Base-by-base conservation (phyloP, 352 stramenopile genomes). In the Elongisporangium prolatum region DNA sequence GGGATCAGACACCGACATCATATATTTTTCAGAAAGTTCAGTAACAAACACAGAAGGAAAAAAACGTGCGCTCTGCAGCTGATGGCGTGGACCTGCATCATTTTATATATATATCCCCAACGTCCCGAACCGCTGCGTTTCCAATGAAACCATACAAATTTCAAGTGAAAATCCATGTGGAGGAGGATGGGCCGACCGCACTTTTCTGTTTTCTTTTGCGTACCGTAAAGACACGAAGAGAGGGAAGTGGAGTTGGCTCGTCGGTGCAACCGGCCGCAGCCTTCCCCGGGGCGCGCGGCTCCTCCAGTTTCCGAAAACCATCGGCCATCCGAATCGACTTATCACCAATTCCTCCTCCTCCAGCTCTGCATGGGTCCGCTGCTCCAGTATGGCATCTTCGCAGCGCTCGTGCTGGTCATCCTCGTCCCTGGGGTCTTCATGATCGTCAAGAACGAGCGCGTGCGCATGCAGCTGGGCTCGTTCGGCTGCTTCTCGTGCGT, bases 311-410 rank as follows among this genome's bases (percentile, higher is more conserved):
- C 34, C 34, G 34, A 44, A 44, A 44, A 44, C 34, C 34, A 44
- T 44, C 34, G 34, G 34, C 34, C 34, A 44, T 17, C 34, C 34
- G 34, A 44, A 44, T 44, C 34, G 34, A 44, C 34, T 44, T 44
- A 44, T 44, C 34, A 44, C 34, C 34, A 44, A 44, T 13, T 11
- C 5, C 34, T 17, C 34, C 34, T 17, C 34, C 11, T 44, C 11
- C 11, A 7, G 34, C 34, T 44, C 34, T 44, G 34, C 34, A 44
- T 44, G 34, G 34, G 34, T 44, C 34, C 34, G 34, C 9, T 79
- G 54, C 58, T 83, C 49, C 72, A 88, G 57, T 80, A 79, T 66
- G 34, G 65, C 56, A 61, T 84, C 48, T 77, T 89, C 63, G 61
- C 53, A 48, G 47, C 74, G 17, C 63, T 89, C 34, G 40, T 80